phyloP scores from a whole-genome alignment of 768 basidiomycete genomes.

The Hericium coralloides region DNA sequence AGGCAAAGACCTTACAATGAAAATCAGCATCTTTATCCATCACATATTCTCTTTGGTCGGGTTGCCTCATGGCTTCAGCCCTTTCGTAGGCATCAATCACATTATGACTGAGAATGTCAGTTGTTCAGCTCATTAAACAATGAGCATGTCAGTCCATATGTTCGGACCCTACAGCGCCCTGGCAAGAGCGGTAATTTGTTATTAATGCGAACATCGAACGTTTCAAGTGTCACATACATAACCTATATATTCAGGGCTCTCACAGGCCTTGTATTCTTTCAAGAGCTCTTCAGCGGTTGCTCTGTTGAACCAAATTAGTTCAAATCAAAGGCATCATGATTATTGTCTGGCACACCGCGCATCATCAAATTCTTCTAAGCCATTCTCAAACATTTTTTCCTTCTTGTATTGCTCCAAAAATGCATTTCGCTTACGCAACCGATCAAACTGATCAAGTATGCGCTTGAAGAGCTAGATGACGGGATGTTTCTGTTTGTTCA shows the following conservation, averaged over 20 bases:
- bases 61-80: no score
- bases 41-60: no score
- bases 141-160: no score
- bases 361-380: constrained; percentile 93
- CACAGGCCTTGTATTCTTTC: constrained; percentile 94
- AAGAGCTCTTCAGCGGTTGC: constrained; percentile 81
- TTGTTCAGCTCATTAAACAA: no score
- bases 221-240: constrained; percentile 42
- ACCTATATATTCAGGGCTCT: constrained; percentile 89
- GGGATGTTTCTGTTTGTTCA: no score
- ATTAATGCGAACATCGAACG: no score
- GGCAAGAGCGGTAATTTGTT: no score
- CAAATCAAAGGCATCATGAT: not conserved
- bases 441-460: constrained; percentile 93
- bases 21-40: no score
- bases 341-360: constrained; percentile 52
- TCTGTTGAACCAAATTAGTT: constrained; percentile 28
- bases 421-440: constrained; percentile 78
- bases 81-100: no score
- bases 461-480: constrained; percentile 76
- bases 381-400: constrained; percentile 90
- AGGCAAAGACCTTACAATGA: no score
- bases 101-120: no score
- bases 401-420: constrained; percentile 98
- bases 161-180: no score